Evolutionary conservation across 1,284 basidiomycete species (phyloP), one percentile per base, ranked within the genome.

Genomic region (Fomitopsis palustris): DNA sequence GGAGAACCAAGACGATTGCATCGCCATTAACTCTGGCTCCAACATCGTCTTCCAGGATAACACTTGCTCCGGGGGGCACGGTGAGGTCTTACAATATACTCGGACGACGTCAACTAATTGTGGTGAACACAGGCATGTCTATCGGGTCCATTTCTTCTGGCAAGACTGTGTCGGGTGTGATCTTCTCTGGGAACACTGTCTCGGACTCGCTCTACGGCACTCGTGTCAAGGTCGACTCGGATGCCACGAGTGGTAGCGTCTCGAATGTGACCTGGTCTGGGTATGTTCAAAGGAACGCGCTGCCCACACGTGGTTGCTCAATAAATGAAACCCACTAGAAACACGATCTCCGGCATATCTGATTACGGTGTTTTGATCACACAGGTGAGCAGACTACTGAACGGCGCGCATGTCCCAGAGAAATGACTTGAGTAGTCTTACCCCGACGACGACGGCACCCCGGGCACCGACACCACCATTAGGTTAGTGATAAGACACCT

Each of bases 21-120:
- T 87, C 33, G 83, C 86, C 9, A 82, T 87, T 66, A 86, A 84
- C 69, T 71, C 69, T 43, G 86, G 85, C 7, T 72, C 74, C 29
- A 83, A 82, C 68, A 82, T 88, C 60, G 64, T 78, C 47, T 83
- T 87, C 68, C 72, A 76, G 56, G 68, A 79, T 23, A 85, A 83
- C 67, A 77, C 75, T 19, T 88, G 86, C 69, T 72, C 73, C 1
- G 75, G 77, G 14, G 84, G 86, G 5, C 86, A 88, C 60, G 85
- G 86, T 33, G 19, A 17, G 25, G 8, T 4, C 35, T 12, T 14
- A 37, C 16, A 9, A 9, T 14, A 37, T 37, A 37, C 4, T 37
- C 12, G 16, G 1, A 12, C 35, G 12, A 14, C 35, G 16, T 9
- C 35, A 14, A 37, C 35, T 37, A 3, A 37, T 12, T 4, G 8